Evolutionary conservation across 352 stramenopile genomes (phyloP), one percentile per base, ranked within the genome.

Genomic region (Phytophthora europaea): DNA sequence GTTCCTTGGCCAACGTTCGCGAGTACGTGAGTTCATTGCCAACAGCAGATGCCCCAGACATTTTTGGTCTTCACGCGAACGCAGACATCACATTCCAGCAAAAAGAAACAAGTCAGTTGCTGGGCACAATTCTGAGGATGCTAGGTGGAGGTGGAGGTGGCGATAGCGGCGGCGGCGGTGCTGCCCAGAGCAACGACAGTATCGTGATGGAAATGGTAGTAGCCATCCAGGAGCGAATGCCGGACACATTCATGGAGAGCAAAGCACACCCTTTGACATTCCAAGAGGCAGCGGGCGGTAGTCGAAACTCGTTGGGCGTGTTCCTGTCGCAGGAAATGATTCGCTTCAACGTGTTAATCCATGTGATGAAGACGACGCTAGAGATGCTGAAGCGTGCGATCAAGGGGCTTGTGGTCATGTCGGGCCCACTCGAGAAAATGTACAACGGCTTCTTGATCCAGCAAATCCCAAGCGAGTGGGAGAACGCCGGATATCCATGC

Each of bases 1-100:
- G 89, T 1, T 81, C 73, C 2, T 72, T 98, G 1, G 28, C 53
- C 4, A 75, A 73, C 23, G 84, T 92, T 28, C 90, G 95, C 15
- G 84, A 94, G 33, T 98, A 98, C 63, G 90, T 98, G 16, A 79
- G 71, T 28, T 60, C 70, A 18, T 68, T 99, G 13, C 96, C 95
- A 36, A 82, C 80, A 4, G 92, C 93, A 9, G 94, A 98, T 64
- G 79, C 85, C 0, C 96, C 96, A 0, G 91, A 98, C 48, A 94
- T 97, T 47, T 98, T 98, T 65, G 95, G 95, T 2, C 83, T 99
- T 57, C 95, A 99, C 59, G 82, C 84, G 23, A 99, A 99, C 61
- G 95, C 95, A 4, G 94, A 98, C 72, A 99, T 99, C 60, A 98
- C 92, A 12, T 98, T 98, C 66, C 94, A 98, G 72, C 91, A 98